Percentiles rank a stretch among this genome's conserved stretches.
phyloP scores from a whole-genome alignment of 352 stramenopile genomes.

The Phytopythium kandeliae region DNA sequence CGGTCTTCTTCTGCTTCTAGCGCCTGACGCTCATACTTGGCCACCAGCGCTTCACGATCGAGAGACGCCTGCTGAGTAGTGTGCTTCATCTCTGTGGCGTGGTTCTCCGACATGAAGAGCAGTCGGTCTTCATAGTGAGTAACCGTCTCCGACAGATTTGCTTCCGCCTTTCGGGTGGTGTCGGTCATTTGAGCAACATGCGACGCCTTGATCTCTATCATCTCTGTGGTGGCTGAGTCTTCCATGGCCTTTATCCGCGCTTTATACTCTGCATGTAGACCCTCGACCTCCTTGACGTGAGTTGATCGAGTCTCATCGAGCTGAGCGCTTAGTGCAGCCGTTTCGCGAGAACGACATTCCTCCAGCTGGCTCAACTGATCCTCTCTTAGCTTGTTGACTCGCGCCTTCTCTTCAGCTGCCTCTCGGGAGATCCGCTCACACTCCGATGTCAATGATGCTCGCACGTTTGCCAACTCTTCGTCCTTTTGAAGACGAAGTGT shows the following conservation, averaged over 20 bases:
- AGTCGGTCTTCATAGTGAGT: constrained; percentile 17
- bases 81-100: constrained; percentile 12
- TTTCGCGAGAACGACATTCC: constrained; percentile 14
- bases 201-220: constrained; percentile 10
- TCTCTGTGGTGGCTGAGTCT: constrained; percentile 7
- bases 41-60: constrained; percentile 12
- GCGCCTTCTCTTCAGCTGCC: constrained; percentile 14
- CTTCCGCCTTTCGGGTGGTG: constrained; percentile 10
- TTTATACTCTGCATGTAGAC: constrained; percentile 20
- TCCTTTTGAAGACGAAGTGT: constrained; percentile 18
- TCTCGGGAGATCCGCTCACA: constrained; percentile 14
- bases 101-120: constrained; percentile 4
- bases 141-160: constrained; percentile 20
- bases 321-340: constrained; percentile 11
- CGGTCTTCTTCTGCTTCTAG: constrained; percentile 16
- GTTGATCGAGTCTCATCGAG: constrained; percentile 11
- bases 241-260: constrained; percentile 15
- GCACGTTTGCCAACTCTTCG: constrained; percentile 16
- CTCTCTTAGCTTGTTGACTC: constrained; percentile 19
- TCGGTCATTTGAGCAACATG: constrained; percentile 18
- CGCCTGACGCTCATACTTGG: constrained; percentile 20
- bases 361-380: constrained; percentile 27
- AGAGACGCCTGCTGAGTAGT: constrained; percentile 10
- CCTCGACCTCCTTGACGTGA: constrained; percentile 12
- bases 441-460: constrained; percentile 13